Evolutionary conservation across 139 green algal genomes (phyloP), one percentile per base, ranked within the genome.

Genomic region (Spirogloea muscicola): DNA sequence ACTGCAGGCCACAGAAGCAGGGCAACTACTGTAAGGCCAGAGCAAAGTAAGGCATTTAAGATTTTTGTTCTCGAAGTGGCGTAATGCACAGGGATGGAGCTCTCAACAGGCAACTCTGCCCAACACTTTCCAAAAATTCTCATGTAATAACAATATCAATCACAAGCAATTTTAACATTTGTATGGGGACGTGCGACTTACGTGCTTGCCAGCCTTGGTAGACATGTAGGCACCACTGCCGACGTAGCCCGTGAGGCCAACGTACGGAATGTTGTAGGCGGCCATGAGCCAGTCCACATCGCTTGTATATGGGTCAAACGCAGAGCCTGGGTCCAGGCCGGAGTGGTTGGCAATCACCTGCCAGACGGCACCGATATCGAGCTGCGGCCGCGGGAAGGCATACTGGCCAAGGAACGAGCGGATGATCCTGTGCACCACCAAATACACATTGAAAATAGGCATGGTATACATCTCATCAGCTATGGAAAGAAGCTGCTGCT

Each of bases 171-270:
- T n/a, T n/a, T n/a, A n/a, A n/a, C n/a, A n/a, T n/a, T n/a, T n/a
- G n/a, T n/a, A n/a, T n/a, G n/a, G n/a, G n/a, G n/a, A n/a, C n/a
- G n/a, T n/a, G n/a, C n/a, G n/a, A n/a, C n/a, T n/a, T n/a, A n/a
- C n/a, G n/a, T 68, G 41, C 59, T 68, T 68, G 25, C 37, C 59
- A 68, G 41, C n/a, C 6, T 13, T 7, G 13, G 59, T 55, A 6
- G 34, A 21, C 59, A 68, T 5, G 18, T 55, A 27, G 27, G 59
- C 33, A 7, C 5, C 7, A 31, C 33, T 38, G 9, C 55, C 55
- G 55, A 64, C 55, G 31, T 64, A 64, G 55, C 13, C 55, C 29
- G 55, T 64, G 55, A 64, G 55, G 55, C 55, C 55, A 13, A 64
- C 55, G 13, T 64, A 64, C 13, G 55, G 55, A 10, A 64, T 10